These are phyloP conservation scores for Thinopyrum elongatum DNA, from an alignment of 176 grass and related monocot genomes.

Conservation along the genomic window DNA sequence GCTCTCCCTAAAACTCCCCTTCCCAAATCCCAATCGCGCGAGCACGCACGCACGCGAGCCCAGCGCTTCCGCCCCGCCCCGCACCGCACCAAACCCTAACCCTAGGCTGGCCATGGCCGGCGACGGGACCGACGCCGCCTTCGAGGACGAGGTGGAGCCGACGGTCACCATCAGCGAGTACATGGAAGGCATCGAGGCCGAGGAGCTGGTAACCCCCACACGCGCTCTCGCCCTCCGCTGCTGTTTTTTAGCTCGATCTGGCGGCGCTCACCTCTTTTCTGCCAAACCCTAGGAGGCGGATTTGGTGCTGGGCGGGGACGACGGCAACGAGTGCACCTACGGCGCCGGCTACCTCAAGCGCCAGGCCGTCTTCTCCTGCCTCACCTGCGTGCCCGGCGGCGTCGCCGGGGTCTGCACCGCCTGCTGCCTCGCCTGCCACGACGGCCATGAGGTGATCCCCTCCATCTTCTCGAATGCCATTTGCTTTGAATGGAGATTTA, in stretches of 20 bases:
- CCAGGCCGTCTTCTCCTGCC: constrained; percentile 97
- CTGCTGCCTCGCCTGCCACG: constrained; percentile 91
- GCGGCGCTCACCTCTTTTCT: background rate
- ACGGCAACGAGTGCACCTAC: constrained; percentile 97
- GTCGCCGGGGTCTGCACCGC: constrained; percentile 85
- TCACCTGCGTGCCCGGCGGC: constrained; percentile 85
- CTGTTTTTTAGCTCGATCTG: background rate
- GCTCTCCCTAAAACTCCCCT: background rate
- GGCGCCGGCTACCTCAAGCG: constrained; percentile 79
- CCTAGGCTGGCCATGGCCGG: constrained; percentile 29
- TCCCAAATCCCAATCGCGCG: background rate
- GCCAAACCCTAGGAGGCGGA: constrained; percentile 70
- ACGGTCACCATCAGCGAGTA: constrained; percentile 71
- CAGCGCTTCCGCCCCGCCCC: background rate
- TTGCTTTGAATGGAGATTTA: background rate
- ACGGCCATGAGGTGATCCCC: constrained; percentile 81
- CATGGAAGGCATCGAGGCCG: constrained; percentile 83
- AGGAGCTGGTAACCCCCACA: constrained; percentile 51
- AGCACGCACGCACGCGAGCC: background rate
- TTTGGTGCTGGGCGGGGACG: constrained; percentile 93
- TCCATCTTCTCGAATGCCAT: background rate
- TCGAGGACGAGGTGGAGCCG: constrained; percentile 63
- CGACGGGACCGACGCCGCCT: constrained; percentile 50
- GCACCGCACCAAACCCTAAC: constrained; percentile 16
- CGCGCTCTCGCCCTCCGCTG: background rate